Percentiles rank a stretch among this genome's conserved stretches.
These are phyloP conservation scores for Cytospora paraplurivora DNA, from an alignment of 2,329 filamentous ascomycete genomes.

Conservation along the genomic window DNA sequence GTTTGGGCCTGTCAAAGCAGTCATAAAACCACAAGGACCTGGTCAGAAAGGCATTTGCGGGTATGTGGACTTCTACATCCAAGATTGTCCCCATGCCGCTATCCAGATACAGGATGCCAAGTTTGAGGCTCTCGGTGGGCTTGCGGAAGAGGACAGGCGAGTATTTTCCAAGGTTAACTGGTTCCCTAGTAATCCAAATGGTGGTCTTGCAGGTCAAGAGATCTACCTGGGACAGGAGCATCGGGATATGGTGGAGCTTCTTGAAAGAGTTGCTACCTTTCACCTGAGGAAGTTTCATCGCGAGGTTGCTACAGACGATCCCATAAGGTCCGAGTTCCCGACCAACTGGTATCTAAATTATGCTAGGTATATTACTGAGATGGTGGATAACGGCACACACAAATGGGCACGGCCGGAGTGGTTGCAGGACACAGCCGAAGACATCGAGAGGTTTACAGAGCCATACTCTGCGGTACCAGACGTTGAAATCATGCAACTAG, in stretches of 20 bases:
- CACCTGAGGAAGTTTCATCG: slow-evolving; percentile 25
- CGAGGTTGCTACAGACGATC: slow-evolving; percentile 18
- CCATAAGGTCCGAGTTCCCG: slow-evolving; percentile 3
- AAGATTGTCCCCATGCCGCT: slow-evolving; percentile 5
- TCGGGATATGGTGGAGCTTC: slow-evolving; percentile 2
- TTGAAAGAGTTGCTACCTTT: slow-evolving; percentile 28
- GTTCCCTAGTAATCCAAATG: slow-evolving; percentile 9
- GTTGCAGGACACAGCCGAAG: slow-evolving; percentile 19
- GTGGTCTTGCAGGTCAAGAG: too few species aligned
- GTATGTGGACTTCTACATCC: slow-evolving; percentile 17
- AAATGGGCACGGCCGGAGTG: slow-evolving; percentile 2
- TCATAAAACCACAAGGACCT: background rate
- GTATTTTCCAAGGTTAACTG: slow-evolving; percentile 9
- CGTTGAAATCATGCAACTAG: slow-evolving; percentile 30
- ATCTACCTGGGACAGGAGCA: background rate
- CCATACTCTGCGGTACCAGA: slow-evolving; percentile 21
- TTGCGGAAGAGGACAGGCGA: background rate
- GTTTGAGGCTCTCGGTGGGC: background rate
- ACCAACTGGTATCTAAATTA: slow-evolving; percentile 26
- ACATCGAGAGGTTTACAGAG: slow-evolving; percentile 20
- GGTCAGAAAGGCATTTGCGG: background rate
- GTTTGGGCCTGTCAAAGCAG: background rate
- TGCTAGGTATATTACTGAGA: slow-evolving; percentile 20
- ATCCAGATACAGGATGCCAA: slow-evolving; percentile 1
- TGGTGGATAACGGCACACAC: background rate